Evolutionary conservation across 1,139 yeast species (phyloP).

Genomic region (Zygosaccharomyces pseudobailii): DNA sequence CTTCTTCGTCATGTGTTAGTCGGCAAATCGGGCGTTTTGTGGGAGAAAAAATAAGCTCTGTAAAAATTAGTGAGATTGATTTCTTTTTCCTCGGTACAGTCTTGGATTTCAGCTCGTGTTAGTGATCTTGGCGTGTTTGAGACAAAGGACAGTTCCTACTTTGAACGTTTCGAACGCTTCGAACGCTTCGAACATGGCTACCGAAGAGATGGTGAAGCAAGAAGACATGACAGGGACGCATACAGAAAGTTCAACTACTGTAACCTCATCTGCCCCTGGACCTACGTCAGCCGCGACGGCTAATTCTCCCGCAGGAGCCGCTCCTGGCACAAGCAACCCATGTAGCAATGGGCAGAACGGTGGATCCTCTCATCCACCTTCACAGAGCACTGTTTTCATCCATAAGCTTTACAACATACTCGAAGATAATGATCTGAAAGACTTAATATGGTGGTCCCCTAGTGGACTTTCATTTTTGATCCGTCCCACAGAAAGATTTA

Average conservation of each 20-base stretch:
- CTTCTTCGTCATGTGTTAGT: neutral
- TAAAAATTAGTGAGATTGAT: neutral
- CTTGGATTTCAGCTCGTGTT: neutral
- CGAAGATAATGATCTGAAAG: conserved; percentile 48
- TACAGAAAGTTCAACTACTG: neutral
- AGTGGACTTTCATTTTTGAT: conserved; percentile 42
- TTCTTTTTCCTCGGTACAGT: neutral
- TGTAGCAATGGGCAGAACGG: neutral
- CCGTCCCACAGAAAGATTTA: conserved; percentile 52
- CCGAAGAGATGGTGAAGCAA: conserved; percentile 5
- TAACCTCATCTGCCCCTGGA: neutral
- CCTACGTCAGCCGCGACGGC: conserved; percentile 7
- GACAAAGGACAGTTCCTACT: neutral
- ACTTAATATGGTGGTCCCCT: conserved; percentile 50
- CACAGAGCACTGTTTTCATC: conserved; percentile 49
- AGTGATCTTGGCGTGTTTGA: conserved; percentile 1
- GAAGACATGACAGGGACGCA: conserved; percentile 4
- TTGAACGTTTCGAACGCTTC: neutral
- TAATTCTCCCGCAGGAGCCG: conserved; percentile 1
- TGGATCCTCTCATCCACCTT: conserved; percentile 6
- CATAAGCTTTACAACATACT: conserved; percentile 62
- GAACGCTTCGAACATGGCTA: neutral
- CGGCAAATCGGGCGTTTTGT: neutral
- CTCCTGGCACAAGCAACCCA: neutral
- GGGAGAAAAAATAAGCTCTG: neutral